A percentile compares a stretch with the other conserved stretches of the same genome.
Evolutionary conservation across 441 rosid species (phyloP).

Genomic region (Erodium trifolium): DNA sequence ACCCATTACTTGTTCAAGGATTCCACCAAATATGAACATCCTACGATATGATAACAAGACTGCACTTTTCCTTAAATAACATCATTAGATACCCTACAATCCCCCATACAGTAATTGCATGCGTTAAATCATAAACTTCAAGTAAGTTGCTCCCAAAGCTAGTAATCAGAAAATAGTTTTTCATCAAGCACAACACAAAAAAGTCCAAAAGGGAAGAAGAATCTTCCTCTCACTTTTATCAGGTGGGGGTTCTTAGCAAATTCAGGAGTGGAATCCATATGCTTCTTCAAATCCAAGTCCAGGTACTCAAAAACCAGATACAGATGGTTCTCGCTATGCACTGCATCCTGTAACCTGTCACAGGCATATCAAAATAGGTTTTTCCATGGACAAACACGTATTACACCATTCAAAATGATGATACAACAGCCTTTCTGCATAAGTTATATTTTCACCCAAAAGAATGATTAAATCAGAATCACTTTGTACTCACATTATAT

Average conservation of each 20-base stretch:
- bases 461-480: neutral
- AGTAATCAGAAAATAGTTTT: neutral
- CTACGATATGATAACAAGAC: no score
- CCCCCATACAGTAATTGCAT: no score
- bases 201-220: constrained; percentile 8
- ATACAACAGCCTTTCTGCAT: neutral
- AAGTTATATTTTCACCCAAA: no score
- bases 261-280: constrained; percentile 90
- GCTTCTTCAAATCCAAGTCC: constrained; percentile 95
- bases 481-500: neutral
- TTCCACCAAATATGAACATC: no score
- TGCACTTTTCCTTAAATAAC: no score
- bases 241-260: constrained; percentile 71
- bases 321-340: constrained; percentile 87
- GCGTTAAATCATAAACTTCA: no score
- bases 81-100: no score
- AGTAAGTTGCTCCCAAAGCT: no score
- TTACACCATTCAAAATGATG: no score
- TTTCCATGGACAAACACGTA: neutral
- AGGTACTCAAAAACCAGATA: constrained; percentile 94
- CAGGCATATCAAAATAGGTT: constrained; percentile 15
- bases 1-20: no score
- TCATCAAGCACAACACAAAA: neutral
- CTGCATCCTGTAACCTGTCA: constrained; percentile 89
- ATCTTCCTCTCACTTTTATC: constrained; percentile 54